These are phyloP conservation scores for Limtongia smithiae DNA, from an alignment of 805 yeast genomes.

Conservation along the genomic window DNA sequence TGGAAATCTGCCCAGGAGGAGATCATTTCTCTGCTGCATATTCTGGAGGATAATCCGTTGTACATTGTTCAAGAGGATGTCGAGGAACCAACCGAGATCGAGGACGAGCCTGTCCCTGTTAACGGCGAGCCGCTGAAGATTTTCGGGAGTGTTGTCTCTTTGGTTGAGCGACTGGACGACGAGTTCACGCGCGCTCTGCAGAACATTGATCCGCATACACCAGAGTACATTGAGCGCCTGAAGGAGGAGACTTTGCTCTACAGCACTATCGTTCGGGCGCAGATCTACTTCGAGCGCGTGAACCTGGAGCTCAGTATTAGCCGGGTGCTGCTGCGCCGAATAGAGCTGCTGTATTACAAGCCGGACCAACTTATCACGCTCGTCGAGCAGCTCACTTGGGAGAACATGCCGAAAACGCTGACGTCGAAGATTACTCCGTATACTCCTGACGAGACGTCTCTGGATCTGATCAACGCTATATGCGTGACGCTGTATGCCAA, in stretches of 20 bases:
- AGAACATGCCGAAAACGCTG: conserved; percentile 41
- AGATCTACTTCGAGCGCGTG: conserved; percentile 73
- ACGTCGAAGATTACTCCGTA: conserved; percentile 39
- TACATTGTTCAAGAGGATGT: conserved; percentile 80
- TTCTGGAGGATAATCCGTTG: conserved; percentile 60
- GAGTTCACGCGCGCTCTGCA: conserved; percentile 87
- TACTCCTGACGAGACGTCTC: conserved; percentile 43
- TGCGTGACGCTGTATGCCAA: conserved; percentile 64
- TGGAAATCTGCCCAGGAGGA: conserved; percentile 64
- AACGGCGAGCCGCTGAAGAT: conserved; percentile 55
- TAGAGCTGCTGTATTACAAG: conserved; percentile 92
- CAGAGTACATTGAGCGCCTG: conserved; percentile 86
- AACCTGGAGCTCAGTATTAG: conserved; percentile 44
- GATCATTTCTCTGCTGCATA: conserved; percentile 56
- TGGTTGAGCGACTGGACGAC: conserved; percentile 90
- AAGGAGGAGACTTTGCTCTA: conserved; percentile 81
- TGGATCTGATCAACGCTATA: conserved; percentile 58
- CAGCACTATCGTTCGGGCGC: conserved; percentile 74
- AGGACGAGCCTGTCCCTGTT: conserved; percentile 38
- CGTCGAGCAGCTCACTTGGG: conserved; percentile 77
- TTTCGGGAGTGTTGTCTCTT: conserved; percentile 78
- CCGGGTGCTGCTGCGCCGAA: conserved; percentile 74
- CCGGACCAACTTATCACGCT: conserved; percentile 67
- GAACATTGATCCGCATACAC: conserved; percentile 88
- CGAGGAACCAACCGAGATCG: conserved; percentile 66